Evolutionary conservation across 805 yeast species (phyloP).

Genomic region (Nakazawaea wickerhamii): DNA sequence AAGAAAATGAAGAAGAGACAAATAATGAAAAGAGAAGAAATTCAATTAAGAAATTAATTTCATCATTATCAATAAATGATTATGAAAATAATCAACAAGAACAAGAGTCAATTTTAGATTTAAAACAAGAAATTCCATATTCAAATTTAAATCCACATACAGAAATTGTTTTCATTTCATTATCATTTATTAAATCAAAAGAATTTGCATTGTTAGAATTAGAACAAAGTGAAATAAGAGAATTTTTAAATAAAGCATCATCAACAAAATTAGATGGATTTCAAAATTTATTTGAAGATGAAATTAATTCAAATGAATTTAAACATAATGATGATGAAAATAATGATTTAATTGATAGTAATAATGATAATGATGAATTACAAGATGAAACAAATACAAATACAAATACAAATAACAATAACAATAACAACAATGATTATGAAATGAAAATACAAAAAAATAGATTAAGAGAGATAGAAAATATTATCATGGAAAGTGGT

Average conservation of each 20-base stretch:
- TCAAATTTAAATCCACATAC: constrained; percentile 68
- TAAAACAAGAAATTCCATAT: constrained; percentile 36
- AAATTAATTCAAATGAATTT: constrained; percentile 11
- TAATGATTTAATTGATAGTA: not conserved
- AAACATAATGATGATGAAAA: not conserved
- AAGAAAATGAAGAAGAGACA: constrained; percentile 11
- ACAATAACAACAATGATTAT: constrained; percentile 1
- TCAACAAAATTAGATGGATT: constrained; percentile 34
- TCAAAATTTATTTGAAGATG: constrained; percentile 23
- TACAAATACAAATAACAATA: not conserved
- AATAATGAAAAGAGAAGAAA: not conserved
- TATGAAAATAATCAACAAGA: constrained; percentile 2
- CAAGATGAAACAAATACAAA: not conserved
- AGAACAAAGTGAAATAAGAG: constrained; percentile 86
- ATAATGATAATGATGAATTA: constrained; percentile 6
- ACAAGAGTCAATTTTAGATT: constrained; percentile 18
- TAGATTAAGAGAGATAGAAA: constrained; percentile 52
- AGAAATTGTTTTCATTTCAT: constrained; percentile 67
- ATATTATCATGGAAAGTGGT: constrained; percentile 71
- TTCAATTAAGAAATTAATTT: constrained; percentile 11
- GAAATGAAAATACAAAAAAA: not conserved
- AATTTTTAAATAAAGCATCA: constrained; percentile 58
- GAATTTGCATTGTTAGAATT: constrained; percentile 76
- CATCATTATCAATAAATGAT: constrained; percentile 14
- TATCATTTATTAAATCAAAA: constrained; percentile 76